These are phyloP conservation scores for Podospora conica DNA, from an alignment of 495 filamentous ascomycete genomes.

Conservation along the genomic window DNA sequence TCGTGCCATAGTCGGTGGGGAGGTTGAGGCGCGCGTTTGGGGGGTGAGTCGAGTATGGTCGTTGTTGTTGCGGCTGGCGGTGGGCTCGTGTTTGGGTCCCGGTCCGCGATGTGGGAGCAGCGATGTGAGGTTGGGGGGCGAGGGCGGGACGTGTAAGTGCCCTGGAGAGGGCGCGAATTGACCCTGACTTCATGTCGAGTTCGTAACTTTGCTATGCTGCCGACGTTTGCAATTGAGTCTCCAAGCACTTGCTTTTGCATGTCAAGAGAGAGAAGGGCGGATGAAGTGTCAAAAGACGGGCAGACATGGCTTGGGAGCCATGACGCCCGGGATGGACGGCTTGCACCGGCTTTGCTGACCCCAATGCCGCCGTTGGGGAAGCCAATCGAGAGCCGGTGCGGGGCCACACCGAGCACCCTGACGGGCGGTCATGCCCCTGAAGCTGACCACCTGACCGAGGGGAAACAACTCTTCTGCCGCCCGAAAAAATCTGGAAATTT, in stretches of 20 bases:
- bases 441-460: background rate
- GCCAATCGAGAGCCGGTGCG: background rate
- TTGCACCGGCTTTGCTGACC: background rate
- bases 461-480: too few species aligned
- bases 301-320: slow-evolving; percentile 1
- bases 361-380: background rate
- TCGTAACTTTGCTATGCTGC: background rate
- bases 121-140: background rate
- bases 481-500: too few species aligned
- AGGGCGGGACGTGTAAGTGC: background rate
- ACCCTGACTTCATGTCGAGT: background rate
- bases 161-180: background rate
- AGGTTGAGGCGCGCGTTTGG: slow-evolving; percentile 65
- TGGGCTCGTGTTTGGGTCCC: background rate
- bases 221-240: background rate
- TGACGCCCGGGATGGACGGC: background rate
- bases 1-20: slow-evolving; percentile 81
- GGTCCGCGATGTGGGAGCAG: background rate
- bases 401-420: background rate
- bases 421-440: background rate
- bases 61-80: background rate
- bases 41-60: slow-evolving; percentile 42
- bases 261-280: background rate
- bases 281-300: background rate
- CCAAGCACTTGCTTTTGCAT: background rate